These are phyloP conservation scores for Teunomyces tritomae DNA, from an alignment of 805 yeast genomes.

Conservation along the genomic window DNA sequence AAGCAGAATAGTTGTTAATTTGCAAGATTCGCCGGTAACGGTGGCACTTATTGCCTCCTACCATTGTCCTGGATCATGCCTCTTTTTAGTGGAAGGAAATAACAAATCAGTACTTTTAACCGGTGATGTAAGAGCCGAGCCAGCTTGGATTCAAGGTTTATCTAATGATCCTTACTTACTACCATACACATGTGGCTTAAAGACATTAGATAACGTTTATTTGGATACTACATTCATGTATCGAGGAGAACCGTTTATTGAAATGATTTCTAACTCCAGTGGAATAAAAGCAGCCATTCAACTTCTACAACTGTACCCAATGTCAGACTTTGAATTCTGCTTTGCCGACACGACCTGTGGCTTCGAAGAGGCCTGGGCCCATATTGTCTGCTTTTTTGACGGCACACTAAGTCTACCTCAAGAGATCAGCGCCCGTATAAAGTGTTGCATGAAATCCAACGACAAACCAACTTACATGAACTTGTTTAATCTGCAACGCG, in stretches of 20 bases:
- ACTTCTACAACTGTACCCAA: slow-evolving; percentile 42
- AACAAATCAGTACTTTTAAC: slow-evolving; percentile 44
- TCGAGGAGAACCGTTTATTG: slow-evolving; percentile 48
- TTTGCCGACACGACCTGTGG: slow-evolving; percentile 45
- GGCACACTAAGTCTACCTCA: slow-evolving; percentile 12
- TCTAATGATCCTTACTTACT: slow-evolving; percentile 36
- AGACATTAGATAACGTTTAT: slow-evolving; percentile 44
- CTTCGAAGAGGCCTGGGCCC: slow-evolving; percentile 53
- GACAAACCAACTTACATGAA: not conserved
- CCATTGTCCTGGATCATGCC: slow-evolving; percentile 61
- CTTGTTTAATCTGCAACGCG: not conserved
- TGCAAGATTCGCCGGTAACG: slow-evolving; percentile 17
- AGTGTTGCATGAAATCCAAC: not conserved
- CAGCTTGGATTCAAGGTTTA: slow-evolving; percentile 46
- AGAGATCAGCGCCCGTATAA: slow-evolving; percentile 2
- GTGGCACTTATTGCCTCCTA: slow-evolving; percentile 48
- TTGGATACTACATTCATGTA: slow-evolving; percentile 54
- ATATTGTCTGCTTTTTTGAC: slow-evolving; percentile 23
- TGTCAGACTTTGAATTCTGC: slow-evolving; percentile 35
- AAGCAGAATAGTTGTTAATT: not conserved
- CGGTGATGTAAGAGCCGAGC: slow-evolving; percentile 58
- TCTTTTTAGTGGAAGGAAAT: slow-evolving; percentile 46
- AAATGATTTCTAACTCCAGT: slow-evolving; percentile 38
- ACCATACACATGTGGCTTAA: slow-evolving; percentile 38
- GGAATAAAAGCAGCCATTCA: slow-evolving; percentile 37